Evolutionary conservation across 257 asterid species (phyloP), one percentile per base, ranked within the genome.

Genomic region (Mitragyna speciosa): DNA sequence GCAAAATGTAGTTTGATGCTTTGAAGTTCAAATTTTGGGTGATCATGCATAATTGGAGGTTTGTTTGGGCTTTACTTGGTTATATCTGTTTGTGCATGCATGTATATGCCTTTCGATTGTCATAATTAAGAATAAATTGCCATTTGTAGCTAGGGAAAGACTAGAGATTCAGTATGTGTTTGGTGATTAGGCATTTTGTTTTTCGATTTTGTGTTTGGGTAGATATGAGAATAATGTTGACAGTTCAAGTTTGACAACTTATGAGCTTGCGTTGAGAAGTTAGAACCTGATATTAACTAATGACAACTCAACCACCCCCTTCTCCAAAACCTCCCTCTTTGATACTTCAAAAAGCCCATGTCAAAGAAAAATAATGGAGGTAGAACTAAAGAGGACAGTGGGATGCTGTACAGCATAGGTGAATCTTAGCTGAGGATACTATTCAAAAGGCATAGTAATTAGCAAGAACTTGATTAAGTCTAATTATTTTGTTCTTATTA

Each of bases 191-290:
- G 65, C 47, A 28, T 52, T 30, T 59, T 47, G 45, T 61, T 70
- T 51, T 43, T 14, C 30, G 12, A 49, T 36, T 69, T 22, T 26
- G 11, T 56, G n/a, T 70, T 72, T n/a, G 51, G 76, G 56, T 33
- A 51, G 36, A 79, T 61, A 7, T 20, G 24, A n/a, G 20, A 61
- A 24, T 65, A 70, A 7, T 24, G 33, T 69, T 75, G 76, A 78
- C 87, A 83, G 84, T 86, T 84, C 69, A 70, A 26, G 56, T 82
- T 86, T 80, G 83, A 84, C 81, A 81, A 72, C 45, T 75, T 33
- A 31, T 5, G 71, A 45, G n/a, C 22, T n/a, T n/a, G 2, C 22
- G 17, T 9, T 11, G 30, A 70, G 28, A 43, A 70, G 4, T 24
- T 36, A 70, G 74, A 70, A 43, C n/a, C n/a, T n/a, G n/a, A 24